phyloP scores from a whole-genome alignment of 495 filamentous ascomycete species.

The Trichoderma orchidacearum region DNA sequence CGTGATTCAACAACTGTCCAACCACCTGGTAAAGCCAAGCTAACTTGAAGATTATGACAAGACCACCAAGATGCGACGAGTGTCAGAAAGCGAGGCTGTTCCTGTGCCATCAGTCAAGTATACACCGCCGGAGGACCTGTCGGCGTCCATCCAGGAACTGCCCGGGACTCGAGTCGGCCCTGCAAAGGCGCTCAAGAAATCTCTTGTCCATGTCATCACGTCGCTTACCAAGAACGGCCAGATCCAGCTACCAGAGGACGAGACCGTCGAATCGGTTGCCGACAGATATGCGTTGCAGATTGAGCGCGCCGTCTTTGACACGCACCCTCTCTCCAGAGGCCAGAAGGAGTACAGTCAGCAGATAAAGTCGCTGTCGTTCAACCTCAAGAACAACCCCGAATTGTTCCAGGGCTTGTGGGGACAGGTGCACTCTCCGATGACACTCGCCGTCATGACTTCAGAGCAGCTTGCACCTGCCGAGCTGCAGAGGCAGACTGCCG shows the following conservation, averaged over 20 bases:
- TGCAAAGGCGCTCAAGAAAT: constrained; percentile 28
- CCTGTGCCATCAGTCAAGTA: constrained; percentile 17
- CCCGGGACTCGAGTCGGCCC: constrained; percentile 26
- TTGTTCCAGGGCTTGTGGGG: constrained; percentile 63
- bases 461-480: constrained; percentile 89
- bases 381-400: constrained; percentile 73
- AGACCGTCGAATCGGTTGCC: constrained; percentile 19
- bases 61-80: constrained; percentile 38
- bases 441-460: constrained; percentile 68
- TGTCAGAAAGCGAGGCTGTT: constrained; percentile 26
- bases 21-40: constrained; percentile 1
- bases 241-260: constrained; percentile 18
- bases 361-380: constrained; percentile 49
- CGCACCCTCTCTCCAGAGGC: constrained; percentile 18
- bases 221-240: constrained; percentile 27
- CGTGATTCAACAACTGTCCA: too few species aligned
- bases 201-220: constrained; percentile 22
- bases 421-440: constrained; percentile 51
- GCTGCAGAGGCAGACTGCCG: constrained; percentile 63
- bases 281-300: constrained; percentile 49
- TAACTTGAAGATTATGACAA: constrained; percentile 1
- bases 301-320: constrained; percentile 44
- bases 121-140: constrained; percentile 21
- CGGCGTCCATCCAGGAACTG: constrained; percentile 23
- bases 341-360: constrained; percentile 27